Evolutionary conservation across 495 filamentous ascomycete genomes (phyloP), one percentile per base, ranked within the genome.

Genomic region (Apiosordaria backusii): DNA sequence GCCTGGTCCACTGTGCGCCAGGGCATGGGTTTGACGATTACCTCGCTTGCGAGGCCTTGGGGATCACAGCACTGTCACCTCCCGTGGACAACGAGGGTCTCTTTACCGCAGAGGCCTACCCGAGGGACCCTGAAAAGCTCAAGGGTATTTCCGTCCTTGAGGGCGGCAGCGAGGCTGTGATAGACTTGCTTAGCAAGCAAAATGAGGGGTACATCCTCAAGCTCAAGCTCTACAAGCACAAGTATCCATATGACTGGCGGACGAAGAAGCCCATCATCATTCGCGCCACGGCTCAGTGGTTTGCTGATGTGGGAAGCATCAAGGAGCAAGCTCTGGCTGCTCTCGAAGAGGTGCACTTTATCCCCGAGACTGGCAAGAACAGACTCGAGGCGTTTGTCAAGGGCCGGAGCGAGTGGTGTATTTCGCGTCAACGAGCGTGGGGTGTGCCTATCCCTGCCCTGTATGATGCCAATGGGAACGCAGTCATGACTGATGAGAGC

Each of bases 1-100:
- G 95, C 18, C 81, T 99, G 24, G 96, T 98, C 52, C 95, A 99
- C 78, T 85, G 91, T 60, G 95, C 95, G 10, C 94, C 95, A 22
- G 95, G 96, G 1, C 96, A 98, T 71, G 95, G 95, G 50, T 92
- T 96, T 81, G 95, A 99, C 40, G 95, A 99, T 76, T 99, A 98
- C 69, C 85, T 93, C 65, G 86, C 90, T 6, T 97, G 94, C 75
- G 80, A 82, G 55, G 64, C 77, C 5, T 73, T 85, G 50, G 88
- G 83, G 0, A 91, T 98, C 61, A 69, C 80, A 1, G 89, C 87
- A 5, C 88, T 87, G 70, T 89, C 94, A 10, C 92, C 93, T 3
- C n/a, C 10, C 35, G 89, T 98, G 54, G 88, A 97, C 71, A 88
- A 90, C 64, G 77, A 89, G 27, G 95, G 96, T 4, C 78, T 79